A percentile compares a stretch with the other conserved stretches of the same genome.
Evolutionary conservation across 768 basidiomycete species (phyloP).

Genomic region (Xerocomus brunneocitrinus): DNA sequence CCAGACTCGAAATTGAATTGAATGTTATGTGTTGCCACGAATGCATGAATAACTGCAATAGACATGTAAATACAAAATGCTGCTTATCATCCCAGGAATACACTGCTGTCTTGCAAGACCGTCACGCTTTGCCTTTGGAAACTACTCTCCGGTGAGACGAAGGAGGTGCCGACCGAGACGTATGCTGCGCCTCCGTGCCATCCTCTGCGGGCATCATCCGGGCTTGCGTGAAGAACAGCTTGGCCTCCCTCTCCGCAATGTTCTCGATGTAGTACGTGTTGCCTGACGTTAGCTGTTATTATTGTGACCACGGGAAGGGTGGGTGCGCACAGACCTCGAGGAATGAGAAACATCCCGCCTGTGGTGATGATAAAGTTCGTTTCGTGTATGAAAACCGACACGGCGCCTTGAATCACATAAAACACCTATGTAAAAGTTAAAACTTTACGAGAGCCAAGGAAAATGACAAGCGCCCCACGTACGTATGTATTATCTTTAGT

Average conservation of each 20-base stretch:
- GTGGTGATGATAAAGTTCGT: conserved; percentile 72
- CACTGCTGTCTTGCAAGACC: neutral
- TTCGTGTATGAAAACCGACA: conserved; percentile 79
- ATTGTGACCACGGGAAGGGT: neutral
- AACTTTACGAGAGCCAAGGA: neutral
- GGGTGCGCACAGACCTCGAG: conserved; percentile 59
- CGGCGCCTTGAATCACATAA: conserved; percentile 83
- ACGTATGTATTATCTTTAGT: conserved; percentile 95
- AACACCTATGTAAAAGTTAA: conserved; percentile 46
- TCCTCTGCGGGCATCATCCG: conserved; percentile 43
- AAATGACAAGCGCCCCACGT: conserved; percentile 26
- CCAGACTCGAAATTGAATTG: neutral
- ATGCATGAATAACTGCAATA: neutral
- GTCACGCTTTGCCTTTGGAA: conserved; percentile 21
- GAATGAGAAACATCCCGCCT: conserved; percentile 87
- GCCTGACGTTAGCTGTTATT: conserved; percentile 40
- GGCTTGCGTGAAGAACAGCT: conserved; percentile 90
- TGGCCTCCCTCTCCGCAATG: conserved; percentile 71
- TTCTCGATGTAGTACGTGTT: conserved; percentile 92
- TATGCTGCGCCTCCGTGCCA: conserved; percentile 19
- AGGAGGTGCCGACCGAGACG: conserved; percentile 29
- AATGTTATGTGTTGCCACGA: neutral
- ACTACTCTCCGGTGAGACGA: conserved; percentile 24
- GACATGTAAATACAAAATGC: neutral
- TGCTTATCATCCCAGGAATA: neutral